Base-by-base conservation (phyloP, 306 rosid species). In the Vigna nakashimae region DNA sequence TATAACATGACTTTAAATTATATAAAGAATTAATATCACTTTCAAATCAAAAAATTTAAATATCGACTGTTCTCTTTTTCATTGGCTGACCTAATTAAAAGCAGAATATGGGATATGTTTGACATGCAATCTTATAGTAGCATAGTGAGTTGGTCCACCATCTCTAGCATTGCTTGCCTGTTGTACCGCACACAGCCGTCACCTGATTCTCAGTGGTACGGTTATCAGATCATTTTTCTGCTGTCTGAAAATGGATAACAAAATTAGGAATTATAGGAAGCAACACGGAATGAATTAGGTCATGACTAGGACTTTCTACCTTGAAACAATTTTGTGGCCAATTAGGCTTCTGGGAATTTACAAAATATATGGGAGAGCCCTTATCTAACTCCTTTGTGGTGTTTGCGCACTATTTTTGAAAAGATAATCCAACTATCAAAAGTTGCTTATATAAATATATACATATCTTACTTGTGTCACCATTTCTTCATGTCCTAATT, bases 141-240 rank as follows among this genome's bases (percentile, higher is more conserved):
- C 43, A 52, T 20, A 11, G 26, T 64, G 73, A 68, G 13, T 50
- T 50, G 65, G 65, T 45, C 65, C 59, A 59, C 71, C 65, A 69
- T 10, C 34, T 8, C 50, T 51, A 40, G 18, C 57, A 65, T 77
- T 77, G 82, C 82, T 46, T 56, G 58, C 50, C 32, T 76, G 79
- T 71, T 82, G 82, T 76, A 82, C 62, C 74, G 81, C 81, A 75
- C 80, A 80, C 49, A 40, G 17, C 63, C 76, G 18, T 81, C 55
- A 26, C 58, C 65, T 74, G 58, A 75, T 69, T 68, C 67, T 68
- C 42, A 75, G 84, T 75, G 80, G 80, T 38, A 56, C 43, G 0
- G 70, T 78, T 15, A 77, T 67, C 52, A 20, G 73, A 73, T 73
- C 5, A 62, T 51, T 59, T 36, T 30, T 67, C 32, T 56, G 48